Percentiles rank a stretch among this genome's conserved stretches.
phyloP scores from a whole-genome alignment of 306 rosid genomes.

The Hippophae tibetana region DNA sequence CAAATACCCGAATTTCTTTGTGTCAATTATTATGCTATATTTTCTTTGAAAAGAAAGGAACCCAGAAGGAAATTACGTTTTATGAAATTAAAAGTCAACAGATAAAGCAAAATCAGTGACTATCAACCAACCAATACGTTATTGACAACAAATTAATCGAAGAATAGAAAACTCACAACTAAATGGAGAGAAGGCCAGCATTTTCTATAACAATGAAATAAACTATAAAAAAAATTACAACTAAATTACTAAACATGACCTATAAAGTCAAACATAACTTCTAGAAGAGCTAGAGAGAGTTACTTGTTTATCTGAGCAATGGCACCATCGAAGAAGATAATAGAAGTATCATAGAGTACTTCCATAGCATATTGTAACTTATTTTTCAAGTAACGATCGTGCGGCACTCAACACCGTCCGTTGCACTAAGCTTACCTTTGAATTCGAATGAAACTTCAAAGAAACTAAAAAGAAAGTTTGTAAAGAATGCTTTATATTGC shows the following conservation, averaged over 20 bases:
- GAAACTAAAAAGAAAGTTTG: too few relatives aligned
- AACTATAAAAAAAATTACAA: neutral
- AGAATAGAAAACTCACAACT: neutral
- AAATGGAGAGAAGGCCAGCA: neutral
- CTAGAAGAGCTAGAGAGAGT: neutral
- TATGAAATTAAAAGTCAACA: too few relatives aligned
- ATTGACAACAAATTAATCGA: neutral
- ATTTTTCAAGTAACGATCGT: too few relatives aligned
- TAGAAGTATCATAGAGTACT: conserved; percentile 82
- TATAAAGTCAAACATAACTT: neutral
- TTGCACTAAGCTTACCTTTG: too few relatives aligned
- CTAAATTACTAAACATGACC: neutral
- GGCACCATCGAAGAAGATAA: conserved; percentile 93
- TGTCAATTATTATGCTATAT: too few relatives aligned
- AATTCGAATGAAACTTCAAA: too few relatives aligned
- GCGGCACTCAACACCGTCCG: too few relatives aligned
- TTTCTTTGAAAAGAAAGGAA: too few relatives aligned
- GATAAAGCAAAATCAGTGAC: neutral
- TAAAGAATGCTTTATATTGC: too few relatives aligned
- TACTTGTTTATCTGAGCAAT: conserved; percentile 98
- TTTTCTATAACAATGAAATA: neutral
- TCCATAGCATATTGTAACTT: conserved; percentile 80
- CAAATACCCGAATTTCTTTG: too few relatives aligned
- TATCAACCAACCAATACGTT: neutral
- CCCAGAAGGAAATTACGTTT: too few relatives aligned